Evolutionary conservation across 169 alveolate species (phyloP), one percentile per base, ranked within the genome.

Genomic region (Eimeria tenella): DNA sequence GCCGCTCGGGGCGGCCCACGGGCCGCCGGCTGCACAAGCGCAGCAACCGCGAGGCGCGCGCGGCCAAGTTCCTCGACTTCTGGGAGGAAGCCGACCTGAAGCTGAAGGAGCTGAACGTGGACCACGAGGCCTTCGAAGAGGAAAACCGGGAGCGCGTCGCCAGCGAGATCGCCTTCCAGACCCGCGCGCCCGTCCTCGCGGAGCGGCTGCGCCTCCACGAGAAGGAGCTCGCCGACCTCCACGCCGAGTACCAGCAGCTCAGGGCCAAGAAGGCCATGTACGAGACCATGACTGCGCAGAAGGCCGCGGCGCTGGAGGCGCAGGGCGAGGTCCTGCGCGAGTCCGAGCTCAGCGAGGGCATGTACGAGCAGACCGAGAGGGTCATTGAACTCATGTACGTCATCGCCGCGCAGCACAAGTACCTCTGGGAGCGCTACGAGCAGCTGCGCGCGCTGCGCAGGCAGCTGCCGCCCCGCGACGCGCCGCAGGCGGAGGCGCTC

Each of bases 231-330:
- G 55, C 42, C 17, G 60, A 75, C 70, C 11, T 90, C 71, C 63
- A 73, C 13, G 8, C 3, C 3, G 71, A 56, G 9, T 62, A 62
- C 19, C 92, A 63, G 60, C 79, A 62, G 9, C 68, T 90, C 10
- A 65, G 42, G 4, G 52, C 49, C 21, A 82, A 90, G 65, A 90
- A 90, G 42, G 94, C 83, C 8, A 31, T 21, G 62, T 90, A 75
- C 42, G 94, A 90, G 42, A 62, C 82, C 70, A 73, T 90, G 90
- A 56, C 6, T 58, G 94, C 83, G 13, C 68, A 65, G 88, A 60
- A 25, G 25, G 81, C 81, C 8, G 94, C 83, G 4, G 71, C 53
- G 8, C 70, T 90, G 62, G 83, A 53, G 15, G 82, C 81, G 0
- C 77, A 73, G 11, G 94, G 94, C 55, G 82, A 65, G 11, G 75